phyloP scores from a whole-genome alignment of 2,329 filamentous ascomycete species.

The Xylariaceae sp. region DNA sequence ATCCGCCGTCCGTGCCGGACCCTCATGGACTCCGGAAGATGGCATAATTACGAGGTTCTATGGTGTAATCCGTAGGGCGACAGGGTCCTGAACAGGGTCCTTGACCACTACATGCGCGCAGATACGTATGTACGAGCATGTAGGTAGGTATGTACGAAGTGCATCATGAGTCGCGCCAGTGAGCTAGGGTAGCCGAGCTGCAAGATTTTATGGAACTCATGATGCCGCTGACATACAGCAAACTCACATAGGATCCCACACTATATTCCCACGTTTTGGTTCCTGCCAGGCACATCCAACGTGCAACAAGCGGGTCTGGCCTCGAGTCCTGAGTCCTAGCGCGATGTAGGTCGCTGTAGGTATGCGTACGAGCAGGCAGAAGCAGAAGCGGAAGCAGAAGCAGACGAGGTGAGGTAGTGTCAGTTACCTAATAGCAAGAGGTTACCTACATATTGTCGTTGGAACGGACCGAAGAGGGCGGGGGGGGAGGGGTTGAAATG shows the following conservation, averaged over 20 bases:
- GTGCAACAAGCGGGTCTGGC: conserved; percentile 6
- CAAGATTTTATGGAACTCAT: conserved; percentile 4
- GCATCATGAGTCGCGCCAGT: conserved; percentile 11
- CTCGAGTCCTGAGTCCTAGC: not conserved
- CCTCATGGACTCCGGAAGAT: not conserved
- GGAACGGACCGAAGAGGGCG: not conserved
- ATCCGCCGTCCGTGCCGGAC: not conserved
- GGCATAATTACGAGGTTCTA: not conserved
- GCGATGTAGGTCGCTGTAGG: not conserved
- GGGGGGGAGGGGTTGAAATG: not conserved
- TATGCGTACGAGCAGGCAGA: too few species aligned
- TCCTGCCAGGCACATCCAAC: conserved; percentile 13
- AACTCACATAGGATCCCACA: conserved; percentile 1
- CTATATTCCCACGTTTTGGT: conserved; percentile 13
- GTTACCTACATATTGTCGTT: not conserved
- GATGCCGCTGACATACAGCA: conserved; percentile 12
- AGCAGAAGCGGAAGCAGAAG: not conserved
- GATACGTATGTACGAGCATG: conserved; percentile 8
- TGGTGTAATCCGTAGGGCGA: not conserved
- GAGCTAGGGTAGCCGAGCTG: conserved; percentile 12
- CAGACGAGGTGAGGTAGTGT: not conserved
- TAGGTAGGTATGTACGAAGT: not conserved
- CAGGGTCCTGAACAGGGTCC: conserved; percentile 8
- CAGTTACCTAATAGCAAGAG: not conserved
- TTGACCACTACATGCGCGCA: conserved; percentile 1